Evolutionary conservation across 108 stramenopile species (phyloP), one percentile per base, ranked within the genome.

Genomic region (Conticribra weissflogii): DNA sequence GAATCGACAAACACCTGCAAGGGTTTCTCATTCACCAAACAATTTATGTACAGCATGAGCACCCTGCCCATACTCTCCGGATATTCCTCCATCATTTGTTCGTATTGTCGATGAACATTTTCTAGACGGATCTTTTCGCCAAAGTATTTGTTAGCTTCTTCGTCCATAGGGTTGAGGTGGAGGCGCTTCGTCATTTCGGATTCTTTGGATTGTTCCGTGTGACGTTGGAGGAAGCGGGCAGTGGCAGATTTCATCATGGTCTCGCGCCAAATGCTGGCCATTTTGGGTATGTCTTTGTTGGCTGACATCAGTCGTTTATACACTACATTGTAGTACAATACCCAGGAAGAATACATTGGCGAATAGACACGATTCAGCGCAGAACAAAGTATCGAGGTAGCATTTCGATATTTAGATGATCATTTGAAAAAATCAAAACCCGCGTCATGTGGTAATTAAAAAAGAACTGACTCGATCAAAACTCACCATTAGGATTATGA

Each of bases 1-100:
- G 80, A 81, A 76, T 99, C 98, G 16, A 98, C 97, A 83, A 99
- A 99, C 23, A 96, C 91, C 58, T 96, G 94, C 4, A 98, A 48
- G 2, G 81, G 71, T 47, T 90, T 83, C 8, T 71, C 73, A 65
- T 96, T 96, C 32, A 97, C 96, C 48, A 85, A 82, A 44, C 92
- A 87, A 66, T 91, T 83, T 25, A 99, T 83, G 75, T 99, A 99
- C 53, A 99, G 82, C 98, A 99, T 99, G 8, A 93, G 60, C 1
- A 99, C 97, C 0, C 83, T 65, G 15, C 92, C 96, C 88, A 99
- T 94, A 28, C 82, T 69, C 74, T 99, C 98, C 14, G 98, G 97
- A 69, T 92, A 92, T 59, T 97, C 95, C 67, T 99, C 89, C 96
- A 98, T 94, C 78, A 88, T 89, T 73, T 89, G 83, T 7, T 52